A percentile compares a stretch with the other conserved stretches of the same genome.
Evolutionary conservation across 2,329 filamentous ascomycete genomes (phyloP).

Genomic region (Xenoacremonium recifei): DNA sequence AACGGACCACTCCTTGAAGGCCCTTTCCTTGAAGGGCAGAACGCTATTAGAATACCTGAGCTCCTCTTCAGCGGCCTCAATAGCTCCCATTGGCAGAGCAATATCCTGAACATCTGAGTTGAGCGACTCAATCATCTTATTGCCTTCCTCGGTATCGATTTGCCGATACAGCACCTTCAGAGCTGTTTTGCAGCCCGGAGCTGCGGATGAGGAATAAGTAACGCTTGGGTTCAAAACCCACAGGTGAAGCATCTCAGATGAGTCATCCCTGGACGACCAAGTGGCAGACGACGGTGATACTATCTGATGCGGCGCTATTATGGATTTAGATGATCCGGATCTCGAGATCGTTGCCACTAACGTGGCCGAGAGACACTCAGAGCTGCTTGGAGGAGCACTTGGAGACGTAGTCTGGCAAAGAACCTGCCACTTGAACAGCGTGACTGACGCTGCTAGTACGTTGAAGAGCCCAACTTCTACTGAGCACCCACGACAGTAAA

Average conservation of each 20-base stretch:
- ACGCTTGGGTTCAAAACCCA: constrained; percentile 59
- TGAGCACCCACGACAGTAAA: constrained; percentile 47
- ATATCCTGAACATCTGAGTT: constrained; percentile 60
- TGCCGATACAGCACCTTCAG: constrained; percentile 54
- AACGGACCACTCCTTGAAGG: constrained; percentile 66
- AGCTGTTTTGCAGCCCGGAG: constrained; percentile 33
- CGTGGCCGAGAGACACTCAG: constrained; percentile 53
- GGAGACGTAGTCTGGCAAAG: constrained; percentile 33
- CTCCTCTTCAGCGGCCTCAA: constrained; percentile 40
- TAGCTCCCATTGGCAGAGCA: constrained; percentile 49
- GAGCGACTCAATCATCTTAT: constrained; percentile 49
- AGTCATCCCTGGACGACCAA: constrained; percentile 13
- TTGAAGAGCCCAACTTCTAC: constrained; percentile 48
- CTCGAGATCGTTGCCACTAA: constrained; percentile 52
- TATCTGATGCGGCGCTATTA: constrained; percentile 46
- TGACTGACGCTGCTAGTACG: constrained; percentile 42
- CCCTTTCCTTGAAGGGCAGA: constrained; percentile 55
- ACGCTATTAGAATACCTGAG: constrained; percentile 49
- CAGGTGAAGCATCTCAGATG: constrained; percentile 37
- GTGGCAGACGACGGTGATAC: too few species aligned
- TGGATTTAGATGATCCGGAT: constrained; percentile 57
- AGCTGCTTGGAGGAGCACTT: constrained; percentile 35
- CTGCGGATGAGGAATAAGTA: constrained; percentile 45
- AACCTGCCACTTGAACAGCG: constrained; percentile 59
- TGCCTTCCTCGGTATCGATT: constrained; percentile 42